A percentile compares a stretch with the other conserved stretches of the same genome.
phyloP scores from a whole-genome alignment of 2,329 filamentous ascomycete genomes.

The Trichoderma polysporum region DNA sequence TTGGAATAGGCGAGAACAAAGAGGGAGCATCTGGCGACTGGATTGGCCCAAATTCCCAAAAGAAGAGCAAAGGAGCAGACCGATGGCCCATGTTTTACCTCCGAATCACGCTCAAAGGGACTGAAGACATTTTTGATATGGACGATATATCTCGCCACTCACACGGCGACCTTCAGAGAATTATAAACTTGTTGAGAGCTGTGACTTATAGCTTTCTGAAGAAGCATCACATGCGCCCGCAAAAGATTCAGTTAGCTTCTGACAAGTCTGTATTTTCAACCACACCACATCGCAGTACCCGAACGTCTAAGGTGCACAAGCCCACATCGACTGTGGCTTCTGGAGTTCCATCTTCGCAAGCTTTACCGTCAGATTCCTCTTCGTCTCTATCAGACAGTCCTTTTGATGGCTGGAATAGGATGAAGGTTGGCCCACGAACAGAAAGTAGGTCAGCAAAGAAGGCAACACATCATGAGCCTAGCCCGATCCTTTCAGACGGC shows the following conservation, averaged over 20 bases:
- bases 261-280: slow-evolving; percentile 31
- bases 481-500: not conserved
- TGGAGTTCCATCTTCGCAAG: slow-evolving; percentile 20
- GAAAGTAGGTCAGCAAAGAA: not conserved
- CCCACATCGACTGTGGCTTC: slow-evolving; percentile 15
- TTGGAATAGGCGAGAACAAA: slow-evolving; percentile 61
- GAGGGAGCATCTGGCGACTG: slow-evolving; percentile 30
- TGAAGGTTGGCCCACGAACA: slow-evolving; percentile 31
- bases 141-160: slow-evolving; percentile 46
- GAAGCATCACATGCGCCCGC: slow-evolving; percentile 67
- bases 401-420: slow-evolving; percentile 41
- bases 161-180: slow-evolving; percentile 47
- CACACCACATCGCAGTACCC: slow-evolving; percentile 24
- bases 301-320: slow-evolving; percentile 21
- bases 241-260: slow-evolving; percentile 28
- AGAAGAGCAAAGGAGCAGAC: slow-evolving; percentile 66
- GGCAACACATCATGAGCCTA: not conserved
- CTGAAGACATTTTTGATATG: slow-evolving; percentile 36
- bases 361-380: not conserved
- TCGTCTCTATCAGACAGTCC: slow-evolving; percentile 24
- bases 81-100: slow-evolving; percentile 88
- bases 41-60: slow-evolving; percentile 28
- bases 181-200: slow-evolving; percentile 62
- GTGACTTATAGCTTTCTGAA: slow-evolving; percentile 74
- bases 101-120: slow-evolving; percentile 51